A percentile compares a stretch with the other conserved stretches of the same genome.
phyloP scores from a whole-genome alignment of 2,329 filamentous ascomycete species.

The Hymenotorrendiella dingleyae region DNA sequence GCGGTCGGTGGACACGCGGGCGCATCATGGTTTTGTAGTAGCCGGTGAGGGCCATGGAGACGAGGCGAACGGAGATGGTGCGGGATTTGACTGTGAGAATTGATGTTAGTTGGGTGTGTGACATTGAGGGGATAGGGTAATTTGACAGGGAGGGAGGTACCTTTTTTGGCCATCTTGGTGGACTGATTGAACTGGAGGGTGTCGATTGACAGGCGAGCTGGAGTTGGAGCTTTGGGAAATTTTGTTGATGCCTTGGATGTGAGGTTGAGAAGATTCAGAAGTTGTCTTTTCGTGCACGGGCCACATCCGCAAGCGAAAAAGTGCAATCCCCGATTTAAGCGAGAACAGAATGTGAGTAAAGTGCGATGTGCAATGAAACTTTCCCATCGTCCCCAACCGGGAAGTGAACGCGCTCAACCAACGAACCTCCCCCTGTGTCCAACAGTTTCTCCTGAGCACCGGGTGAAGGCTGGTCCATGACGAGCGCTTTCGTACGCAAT shows the following conservation, averaged over 20 bases:
- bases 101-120: neutral
- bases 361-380: neutral
- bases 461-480: too few relatives aligned
- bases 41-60: conserved; percentile 98
- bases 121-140: neutral
- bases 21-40: conserved; percentile 91
- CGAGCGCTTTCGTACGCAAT: too few relatives aligned
- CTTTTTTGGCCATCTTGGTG: conserved; percentile 18
- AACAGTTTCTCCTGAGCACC: too few relatives aligned
- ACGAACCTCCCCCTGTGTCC: too few relatives aligned
- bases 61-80: conserved; percentile 83
- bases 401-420: neutral
- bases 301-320: too few relatives aligned
- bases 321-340: too few relatives aligned
- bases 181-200: conserved; percentile 2
- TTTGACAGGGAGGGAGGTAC: conserved; percentile 2
- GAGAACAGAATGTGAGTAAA: neutral
- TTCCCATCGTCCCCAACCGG: neutral
- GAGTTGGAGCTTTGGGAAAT: neutral
- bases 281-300: neutral
- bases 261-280: neutral
- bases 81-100: conserved; percentile 61
- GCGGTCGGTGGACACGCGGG: conserved; percentile 71
- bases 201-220: neutral
- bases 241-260: neutral